Conservation (phyloP, 192 early-diverging fungal species). For the Oehlia diaphana region DNA sequence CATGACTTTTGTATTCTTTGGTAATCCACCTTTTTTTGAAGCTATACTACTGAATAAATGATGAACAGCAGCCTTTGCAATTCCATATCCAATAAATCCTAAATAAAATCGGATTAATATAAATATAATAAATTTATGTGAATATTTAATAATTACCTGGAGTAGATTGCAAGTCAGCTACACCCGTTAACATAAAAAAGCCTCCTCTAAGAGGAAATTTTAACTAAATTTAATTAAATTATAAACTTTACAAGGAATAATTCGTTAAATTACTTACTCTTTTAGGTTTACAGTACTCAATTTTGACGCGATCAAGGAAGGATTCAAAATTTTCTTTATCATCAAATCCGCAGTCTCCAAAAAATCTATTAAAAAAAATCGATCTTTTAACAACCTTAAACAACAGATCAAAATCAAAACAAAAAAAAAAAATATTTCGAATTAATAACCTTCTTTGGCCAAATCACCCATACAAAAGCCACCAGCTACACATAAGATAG, state of each 20-base stretch:
- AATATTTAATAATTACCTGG: constrained; percentile 14
- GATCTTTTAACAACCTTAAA: neutral
- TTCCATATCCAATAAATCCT: constrained; percentile 84
- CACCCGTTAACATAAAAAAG: constrained; percentile 79
- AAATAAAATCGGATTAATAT: neutral
- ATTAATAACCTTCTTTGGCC: constrained; percentile 49
- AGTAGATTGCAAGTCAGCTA: constrained; percentile 31
- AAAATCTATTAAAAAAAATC: constrained; percentile 44
- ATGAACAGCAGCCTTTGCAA: constrained; percentile 93
- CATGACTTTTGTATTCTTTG: constrained; percentile 61
- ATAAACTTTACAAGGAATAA: neutral
- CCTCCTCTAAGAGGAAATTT: constrained; percentile 49
- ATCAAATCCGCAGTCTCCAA: constrained; percentile 75
- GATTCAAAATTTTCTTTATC: constrained; percentile 78
- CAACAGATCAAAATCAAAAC: neutral
- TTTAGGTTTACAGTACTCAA: constrained; percentile 74
- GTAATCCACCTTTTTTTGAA: constrained; percentile 70
- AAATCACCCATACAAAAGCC: constrained; percentile 95
- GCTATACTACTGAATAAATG: constrained; percentile 82
- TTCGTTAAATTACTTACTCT: constrained; percentile 46
- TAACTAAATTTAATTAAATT: neutral
- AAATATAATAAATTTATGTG: neutral
- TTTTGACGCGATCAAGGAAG: constrained; percentile 81
- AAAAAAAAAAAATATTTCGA: constrained; percentile 14
- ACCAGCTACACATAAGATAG: constrained; percentile 90